A percentile compares a stretch with the other conserved stretches of the same genome.
Conservation (phyloP, 1,284 basidiomycete genomes). For the Gymnopus androsaceus region DNA sequence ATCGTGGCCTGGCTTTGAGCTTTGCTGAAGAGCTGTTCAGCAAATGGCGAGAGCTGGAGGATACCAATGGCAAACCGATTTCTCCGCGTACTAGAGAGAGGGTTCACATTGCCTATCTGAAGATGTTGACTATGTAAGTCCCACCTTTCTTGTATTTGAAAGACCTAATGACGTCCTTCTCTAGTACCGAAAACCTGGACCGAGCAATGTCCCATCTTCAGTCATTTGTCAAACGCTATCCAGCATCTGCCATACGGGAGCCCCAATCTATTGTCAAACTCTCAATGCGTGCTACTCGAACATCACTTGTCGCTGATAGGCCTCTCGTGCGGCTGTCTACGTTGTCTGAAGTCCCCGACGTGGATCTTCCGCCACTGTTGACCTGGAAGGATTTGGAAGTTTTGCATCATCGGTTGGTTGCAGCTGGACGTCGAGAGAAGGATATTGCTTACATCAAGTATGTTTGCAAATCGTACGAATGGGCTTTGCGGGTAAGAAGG, state of each 20-base stretch:
- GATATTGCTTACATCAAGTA: constrained; percentile 63
- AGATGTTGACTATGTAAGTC: constrained; percentile 60
- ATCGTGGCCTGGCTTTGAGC: constrained; percentile 44
- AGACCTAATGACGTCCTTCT: background rate
- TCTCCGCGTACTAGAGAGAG: constrained; percentile 61
- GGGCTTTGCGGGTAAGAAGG: constrained; percentile 55
- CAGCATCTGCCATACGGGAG: constrained; percentile 46
- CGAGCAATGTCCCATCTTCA: constrained; percentile 55
- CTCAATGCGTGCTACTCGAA: constrained; percentile 55
- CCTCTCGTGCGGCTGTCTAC: constrained; percentile 71
- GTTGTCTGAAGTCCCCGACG: constrained; percentile 40
- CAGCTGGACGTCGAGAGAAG: background rate
- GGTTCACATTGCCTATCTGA: constrained; percentile 64
- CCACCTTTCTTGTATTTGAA: constrained; percentile 4
- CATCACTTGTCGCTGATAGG: constrained; percentile 47
- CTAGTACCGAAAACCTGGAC: constrained; percentile 53
- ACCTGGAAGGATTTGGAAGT: constrained; percentile 67
- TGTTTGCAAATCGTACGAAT: constrained; percentile 67
- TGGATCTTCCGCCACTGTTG: constrained; percentile 59
- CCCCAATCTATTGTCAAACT: constrained; percentile 32
- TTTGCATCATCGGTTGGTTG: constrained; percentile 63
- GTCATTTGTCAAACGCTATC: constrained; percentile 60
- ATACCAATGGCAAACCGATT: constrained; percentile 23
- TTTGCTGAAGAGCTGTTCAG: constrained; percentile 63
- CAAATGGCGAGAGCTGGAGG: constrained; percentile 46